Evolutionary conservation across 345 rosid genomes (phyloP), one percentile per base, ranked within the genome.

Genomic region (Dimocarpus longan): DNA sequence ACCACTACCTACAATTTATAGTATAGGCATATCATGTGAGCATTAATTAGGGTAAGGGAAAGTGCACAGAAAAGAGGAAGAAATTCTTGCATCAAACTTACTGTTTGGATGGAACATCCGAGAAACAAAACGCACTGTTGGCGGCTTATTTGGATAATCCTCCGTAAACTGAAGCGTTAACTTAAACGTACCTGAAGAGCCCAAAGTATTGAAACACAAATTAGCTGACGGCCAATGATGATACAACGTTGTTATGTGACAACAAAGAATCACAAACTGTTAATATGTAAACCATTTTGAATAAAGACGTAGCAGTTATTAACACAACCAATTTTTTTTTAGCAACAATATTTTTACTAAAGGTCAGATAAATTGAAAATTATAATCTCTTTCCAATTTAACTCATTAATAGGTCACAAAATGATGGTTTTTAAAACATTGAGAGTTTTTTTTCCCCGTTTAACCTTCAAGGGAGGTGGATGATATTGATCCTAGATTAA

Each of bases 51-150:
- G 65, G 16, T 15, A 21, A 22, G 7, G 65, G 28, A 21, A 5
- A 13, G 16, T 44, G 57, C 10, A 16, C 10, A 71, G 59, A 67
- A 68, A 65, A 70, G 46, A 57, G 11, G 19, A 70, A 59, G 39
- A 80, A 66, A 24, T 60, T 60, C 19, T 76, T 42, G 44, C 46
- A 52, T 70, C 64, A 12, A 80, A 84, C 94, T 88, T 87, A 92
- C 94, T 90, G 57, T 92, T 92, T 52, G 97, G 97, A 82, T 92
- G 97, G 85, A 92, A 92, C 97, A 92, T 90, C 79, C 93, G 87
- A 50, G 94, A 92, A 67, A 92, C 97, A 84, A 92, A 92, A 68
- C 94, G 93, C 68, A 92, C 97, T 0, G 89, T 89, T 48, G 97
- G 97, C 70, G 97, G 94, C 79, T 90, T 92, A 64, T 92, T 92